A percentile compares a stretch with the other conserved stretches of the same genome.
These are phyloP conservation scores for Bocquillonia castaneifolia DNA, from an alignment of 441 rosid species.

Conservation along the genomic window DNA sequence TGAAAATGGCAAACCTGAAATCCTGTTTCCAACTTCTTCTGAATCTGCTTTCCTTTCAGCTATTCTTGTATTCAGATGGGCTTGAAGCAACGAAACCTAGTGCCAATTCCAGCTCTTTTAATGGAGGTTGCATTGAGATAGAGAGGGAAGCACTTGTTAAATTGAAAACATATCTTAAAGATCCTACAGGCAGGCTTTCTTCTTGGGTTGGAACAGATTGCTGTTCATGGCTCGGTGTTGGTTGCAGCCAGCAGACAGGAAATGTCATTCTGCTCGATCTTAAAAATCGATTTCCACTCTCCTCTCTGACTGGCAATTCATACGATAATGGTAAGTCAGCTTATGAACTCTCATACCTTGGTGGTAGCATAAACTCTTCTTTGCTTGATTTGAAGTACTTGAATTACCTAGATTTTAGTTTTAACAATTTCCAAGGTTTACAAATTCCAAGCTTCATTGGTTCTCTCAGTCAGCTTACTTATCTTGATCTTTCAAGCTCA, in stretches of 20 bases:
- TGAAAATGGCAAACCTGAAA: too few relatives aligned
- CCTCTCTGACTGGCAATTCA: neutral
- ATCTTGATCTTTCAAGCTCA: neutral
- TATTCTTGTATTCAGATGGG: too few relatives aligned
- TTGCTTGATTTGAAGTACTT: neutral
- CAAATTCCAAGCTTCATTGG: neutral
- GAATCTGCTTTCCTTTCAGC: too few relatives aligned
- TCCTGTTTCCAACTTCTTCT: too few relatives aligned
- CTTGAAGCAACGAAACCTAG: too few relatives aligned
- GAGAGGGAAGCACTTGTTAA: neutral
- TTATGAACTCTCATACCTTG: neutral
- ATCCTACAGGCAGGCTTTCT: neutral
- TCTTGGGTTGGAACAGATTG: slow-evolving; percentile 3
- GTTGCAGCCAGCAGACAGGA: neutral
- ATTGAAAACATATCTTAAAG: neutral
- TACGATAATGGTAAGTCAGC: neutral
- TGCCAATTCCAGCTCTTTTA: neutral
- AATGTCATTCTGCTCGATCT: neutral
- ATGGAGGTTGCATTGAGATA: neutral
- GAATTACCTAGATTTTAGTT: slow-evolving; percentile 2
- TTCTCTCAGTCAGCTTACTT: neutral
- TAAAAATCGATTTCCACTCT: neutral
- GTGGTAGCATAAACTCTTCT: neutral
- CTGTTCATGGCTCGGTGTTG: neutral
- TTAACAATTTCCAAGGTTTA: neutral